Conservation (phyloP, 371 early-diverging fungal genomes). For the Rhizopus delemar region DNA sequence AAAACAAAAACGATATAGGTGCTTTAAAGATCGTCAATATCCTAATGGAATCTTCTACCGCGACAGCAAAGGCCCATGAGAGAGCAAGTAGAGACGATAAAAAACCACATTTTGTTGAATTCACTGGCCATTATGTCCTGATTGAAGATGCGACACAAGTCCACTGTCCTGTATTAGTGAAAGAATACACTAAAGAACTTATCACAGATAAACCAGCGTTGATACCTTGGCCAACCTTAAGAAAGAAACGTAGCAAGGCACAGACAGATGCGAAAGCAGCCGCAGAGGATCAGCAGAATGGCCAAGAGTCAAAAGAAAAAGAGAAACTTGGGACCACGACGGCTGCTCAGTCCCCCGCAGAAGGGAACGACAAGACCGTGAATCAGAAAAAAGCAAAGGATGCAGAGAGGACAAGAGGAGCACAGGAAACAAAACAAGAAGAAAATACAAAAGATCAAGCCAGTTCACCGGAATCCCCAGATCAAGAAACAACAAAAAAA, state of each 20-base stretch:
- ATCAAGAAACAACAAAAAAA: no score
- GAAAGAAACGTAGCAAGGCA: not conserved
- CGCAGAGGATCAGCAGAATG: not conserved
- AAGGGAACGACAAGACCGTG: not conserved
- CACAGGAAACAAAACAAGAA: no score
- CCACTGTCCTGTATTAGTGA: constrained; percentile 40
- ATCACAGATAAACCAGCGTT: constrained; percentile 11
- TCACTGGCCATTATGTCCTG: constrained; percentile 33
- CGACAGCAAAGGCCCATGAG: constrained; percentile 1
- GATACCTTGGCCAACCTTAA: constrained; percentile 33
- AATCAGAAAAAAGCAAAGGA: not conserved
- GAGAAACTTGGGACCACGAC: not conserved
- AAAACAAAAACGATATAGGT: not conserved
- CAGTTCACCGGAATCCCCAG: no score
- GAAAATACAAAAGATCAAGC: no score
- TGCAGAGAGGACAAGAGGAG: not conserved
- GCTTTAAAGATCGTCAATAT: constrained; percentile 15
- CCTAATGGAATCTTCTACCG: constrained; percentile 15
- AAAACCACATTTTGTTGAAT: constrained; percentile 38
- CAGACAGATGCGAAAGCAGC: not conserved
- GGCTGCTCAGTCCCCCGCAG: not conserved
- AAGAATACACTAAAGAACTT: constrained; percentile 28
- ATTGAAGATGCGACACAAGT: constrained; percentile 48
- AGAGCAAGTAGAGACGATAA: constrained; percentile 4
- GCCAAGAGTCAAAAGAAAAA: constrained; percentile 1